These are phyloP conservation scores for Sphagnum contortum DNA, from an alignment of 225 moss, liverwort and hornwort genomes.

Conservation along the genomic window DNA sequence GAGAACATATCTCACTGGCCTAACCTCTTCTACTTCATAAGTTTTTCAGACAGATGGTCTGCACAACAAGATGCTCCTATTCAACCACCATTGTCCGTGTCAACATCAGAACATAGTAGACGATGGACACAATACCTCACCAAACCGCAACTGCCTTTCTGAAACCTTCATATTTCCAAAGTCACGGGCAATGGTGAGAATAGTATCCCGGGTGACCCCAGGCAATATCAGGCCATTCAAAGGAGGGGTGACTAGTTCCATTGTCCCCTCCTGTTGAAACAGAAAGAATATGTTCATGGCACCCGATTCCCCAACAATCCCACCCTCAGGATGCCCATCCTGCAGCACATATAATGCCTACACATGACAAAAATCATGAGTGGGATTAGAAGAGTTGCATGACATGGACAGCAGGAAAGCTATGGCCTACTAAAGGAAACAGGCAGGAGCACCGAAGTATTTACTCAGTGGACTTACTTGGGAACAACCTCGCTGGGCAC, in stretches of 20 bases:
- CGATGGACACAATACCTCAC: conserved; percentile 32
- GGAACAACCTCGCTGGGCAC: conserved; percentile 50
- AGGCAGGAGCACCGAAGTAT: neutral
- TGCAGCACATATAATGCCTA: conserved; percentile 69
- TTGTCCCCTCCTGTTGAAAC: conserved; percentile 41
- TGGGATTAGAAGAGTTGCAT: too few species aligned
- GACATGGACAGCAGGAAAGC: too few species aligned
- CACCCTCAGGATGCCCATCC: conserved; percentile 53
- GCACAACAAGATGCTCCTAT: too few species aligned
- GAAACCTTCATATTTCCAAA: conserved; percentile 69
- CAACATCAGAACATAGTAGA: too few species aligned
- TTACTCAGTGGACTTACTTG: conserved; percentile 25
- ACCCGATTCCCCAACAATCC: conserved; percentile 67
- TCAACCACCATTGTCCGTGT: too few species aligned
- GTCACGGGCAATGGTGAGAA: conserved; percentile 53
- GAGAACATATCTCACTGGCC: too few species aligned
- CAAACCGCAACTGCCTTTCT: conserved; percentile 56
- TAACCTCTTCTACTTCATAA: too few species aligned
- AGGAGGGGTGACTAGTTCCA: conserved; percentile 72
- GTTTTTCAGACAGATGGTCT: too few species aligned
- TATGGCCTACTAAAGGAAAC: too few species aligned
- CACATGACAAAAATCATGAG: neutral
- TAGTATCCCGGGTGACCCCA: conserved; percentile 68
- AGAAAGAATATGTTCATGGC: conserved; percentile 88
- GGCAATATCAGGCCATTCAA: conserved; percentile 71